Conservation (phyloP, 1,139 yeast species). For the Hemisphaericaspora subhashii region DNA sequence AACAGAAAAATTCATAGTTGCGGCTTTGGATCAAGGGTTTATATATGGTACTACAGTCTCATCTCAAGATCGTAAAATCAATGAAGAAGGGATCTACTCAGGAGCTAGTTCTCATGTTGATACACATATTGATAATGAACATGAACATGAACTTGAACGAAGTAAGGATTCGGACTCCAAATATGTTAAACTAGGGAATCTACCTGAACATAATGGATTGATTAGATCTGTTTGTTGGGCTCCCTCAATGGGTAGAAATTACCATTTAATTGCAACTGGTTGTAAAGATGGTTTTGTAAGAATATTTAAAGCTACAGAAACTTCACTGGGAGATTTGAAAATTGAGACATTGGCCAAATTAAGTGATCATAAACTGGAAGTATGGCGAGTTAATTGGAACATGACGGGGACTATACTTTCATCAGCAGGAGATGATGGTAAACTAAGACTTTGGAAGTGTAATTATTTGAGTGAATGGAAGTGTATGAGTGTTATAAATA, state of each 20-base stretch:
- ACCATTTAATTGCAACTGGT: conserved; percentile 89
- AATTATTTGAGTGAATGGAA: conserved; percentile 84
- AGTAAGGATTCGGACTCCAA: conserved; percentile 15
- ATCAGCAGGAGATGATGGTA: conserved; percentile 95
- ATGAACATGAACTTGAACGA: neutral
- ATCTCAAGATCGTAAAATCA: conserved; percentile 9
- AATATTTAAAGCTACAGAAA: conserved; percentile 68
- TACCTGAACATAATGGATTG: conserved; percentile 81
- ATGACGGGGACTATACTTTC: conserved; percentile 88
- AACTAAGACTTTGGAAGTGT: conserved; percentile 88
- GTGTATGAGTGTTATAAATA: conserved; percentile 86
- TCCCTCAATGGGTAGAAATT: conserved; percentile 90
- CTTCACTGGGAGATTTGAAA: conserved; percentile 30
- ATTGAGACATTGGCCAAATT: conserved; percentile 40
- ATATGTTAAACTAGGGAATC: conserved; percentile 36
- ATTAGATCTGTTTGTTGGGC: conserved; percentile 96
- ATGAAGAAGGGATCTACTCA: conserved; percentile 11
- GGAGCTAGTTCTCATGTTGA: conserved; percentile 8
- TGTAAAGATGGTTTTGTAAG: conserved; percentile 93
- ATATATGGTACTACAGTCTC: conserved; percentile 49
- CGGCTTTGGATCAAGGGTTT: conserved; percentile 86
- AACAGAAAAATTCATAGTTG: conserved; percentile 77
- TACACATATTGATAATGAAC: neutral
- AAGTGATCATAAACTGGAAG: conserved; percentile 83
- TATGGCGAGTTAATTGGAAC: conserved; percentile 96